phyloP scores from a whole-genome alignment of 2,329 filamentous ascomycete genomes.

The Colletotrichum phormii region DNA sequence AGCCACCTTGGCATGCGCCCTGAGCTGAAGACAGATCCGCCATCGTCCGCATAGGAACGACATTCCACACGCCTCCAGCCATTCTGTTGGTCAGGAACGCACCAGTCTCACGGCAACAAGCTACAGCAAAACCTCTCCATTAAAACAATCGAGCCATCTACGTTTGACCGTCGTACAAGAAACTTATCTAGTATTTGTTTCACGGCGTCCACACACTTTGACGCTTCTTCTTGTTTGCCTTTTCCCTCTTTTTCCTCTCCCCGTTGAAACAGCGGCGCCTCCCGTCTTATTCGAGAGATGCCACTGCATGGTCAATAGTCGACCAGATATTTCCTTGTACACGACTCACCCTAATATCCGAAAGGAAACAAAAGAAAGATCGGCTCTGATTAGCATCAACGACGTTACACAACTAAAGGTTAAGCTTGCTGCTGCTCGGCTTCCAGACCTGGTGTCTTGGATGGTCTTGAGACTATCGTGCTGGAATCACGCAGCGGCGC shows the following conservation, averaged over 20 bases:
- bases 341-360: neutral
- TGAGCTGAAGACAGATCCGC: slow-evolving; percentile 20
- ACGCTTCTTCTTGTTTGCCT: slow-evolving; percentile 8
- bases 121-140: neutral
- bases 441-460: slow-evolving; percentile 35
- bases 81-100: slow-evolving; percentile 28
- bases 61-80: slow-evolving; percentile 27
- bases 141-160: neutral
- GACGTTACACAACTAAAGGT: neutral
- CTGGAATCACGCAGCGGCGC: slow-evolving; percentile 21
- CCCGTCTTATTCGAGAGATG: slow-evolving; percentile 26
- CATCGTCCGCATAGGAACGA: slow-evolving; percentile 13
- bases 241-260: neutral
- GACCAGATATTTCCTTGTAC: neutral
- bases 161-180: neutral
- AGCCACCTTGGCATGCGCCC: slow-evolving; percentile 13
- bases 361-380: neutral
- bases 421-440: slow-evolving; percentile 18
- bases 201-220: slow-evolving; percentile 1
- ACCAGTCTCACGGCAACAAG: slow-evolving; percentile 32
- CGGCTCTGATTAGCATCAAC: neutral
- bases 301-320: slow-evolving; percentile 11
- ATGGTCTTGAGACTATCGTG: slow-evolving; percentile 23
- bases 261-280: slow-evolving; percentile 28
- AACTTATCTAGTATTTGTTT: slow-evolving; percentile 5